These are phyloP conservation scores for Periconia sp. DNA, from an alignment of 2,329 filamentous ascomycete genomes.

Conservation along the genomic window DNA sequence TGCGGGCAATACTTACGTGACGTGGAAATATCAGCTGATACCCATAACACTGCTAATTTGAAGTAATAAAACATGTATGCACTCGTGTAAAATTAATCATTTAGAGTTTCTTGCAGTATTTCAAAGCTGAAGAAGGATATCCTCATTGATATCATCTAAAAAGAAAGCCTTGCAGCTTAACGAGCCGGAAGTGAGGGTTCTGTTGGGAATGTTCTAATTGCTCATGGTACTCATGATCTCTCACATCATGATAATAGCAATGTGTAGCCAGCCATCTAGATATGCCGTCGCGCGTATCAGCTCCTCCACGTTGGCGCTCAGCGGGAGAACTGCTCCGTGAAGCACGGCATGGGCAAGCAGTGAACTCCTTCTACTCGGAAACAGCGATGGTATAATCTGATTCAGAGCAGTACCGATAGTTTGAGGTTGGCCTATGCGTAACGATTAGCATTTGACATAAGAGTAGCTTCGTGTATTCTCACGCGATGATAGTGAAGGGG, in stretches of 20 bases:
- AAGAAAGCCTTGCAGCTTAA: too few species aligned
- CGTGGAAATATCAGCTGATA: too few species aligned
- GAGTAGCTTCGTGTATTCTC: constrained; percentile 9
- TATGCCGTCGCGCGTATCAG: constrained; percentile 81
- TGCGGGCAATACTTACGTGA: too few species aligned
- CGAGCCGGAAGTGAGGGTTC: too few species aligned
- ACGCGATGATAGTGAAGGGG: constrained; percentile 51
- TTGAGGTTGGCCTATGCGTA: constrained; percentile 54
- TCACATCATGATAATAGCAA: constrained; percentile 74
- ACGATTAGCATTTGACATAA: constrained; percentile 13
- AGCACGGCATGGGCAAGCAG: constrained; percentile 82
- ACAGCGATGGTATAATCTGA: constrained; percentile 73
- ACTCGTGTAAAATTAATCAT: too few species aligned
- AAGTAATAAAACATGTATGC: too few species aligned
- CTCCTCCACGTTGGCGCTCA: constrained; percentile 78
- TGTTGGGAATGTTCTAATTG: too few species aligned
- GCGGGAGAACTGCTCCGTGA: constrained; percentile 82
- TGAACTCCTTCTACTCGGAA: constrained; percentile 82
- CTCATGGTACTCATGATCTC: constrained; percentile 23
- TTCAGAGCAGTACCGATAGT: constrained; percentile 79
- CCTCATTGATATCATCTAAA: too few species aligned
- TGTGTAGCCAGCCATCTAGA: constrained; percentile 86
- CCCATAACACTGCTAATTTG: too few species aligned
- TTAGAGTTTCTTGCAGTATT: too few species aligned
- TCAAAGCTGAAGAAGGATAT: too few species aligned